Conservation (phyloP, 306 rosid genomes). For the Pachyrhizus erosus region DNA sequence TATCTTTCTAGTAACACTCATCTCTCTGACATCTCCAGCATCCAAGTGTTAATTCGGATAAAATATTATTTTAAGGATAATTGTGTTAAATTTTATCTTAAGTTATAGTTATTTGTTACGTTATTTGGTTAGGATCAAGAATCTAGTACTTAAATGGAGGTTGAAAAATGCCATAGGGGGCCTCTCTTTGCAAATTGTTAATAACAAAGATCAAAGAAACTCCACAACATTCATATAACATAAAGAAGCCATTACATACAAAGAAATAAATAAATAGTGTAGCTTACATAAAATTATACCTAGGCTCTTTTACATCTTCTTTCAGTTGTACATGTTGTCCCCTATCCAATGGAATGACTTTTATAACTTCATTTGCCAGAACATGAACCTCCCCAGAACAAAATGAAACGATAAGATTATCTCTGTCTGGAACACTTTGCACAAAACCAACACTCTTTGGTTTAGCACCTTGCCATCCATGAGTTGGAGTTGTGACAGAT, state of each 20-base stretch:
- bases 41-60: no score
- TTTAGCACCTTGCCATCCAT: conserved; percentile 94
- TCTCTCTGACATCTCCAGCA: no score
- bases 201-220: background rate
- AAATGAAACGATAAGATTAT: conserved; percentile 82
- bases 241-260: background rate
- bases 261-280: background rate
- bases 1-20: no score
- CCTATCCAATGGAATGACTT: conserved; percentile 92
- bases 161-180: no score
- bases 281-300: conserved; percentile 53
- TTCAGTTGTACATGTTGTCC: conserved; percentile 96
- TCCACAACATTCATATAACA: background rate
- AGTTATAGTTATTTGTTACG: no score
- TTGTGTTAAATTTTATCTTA: no score
- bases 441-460: conserved; percentile 94
- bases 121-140: no score
- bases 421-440: conserved; percentile 81
- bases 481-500: conserved; percentile 71
- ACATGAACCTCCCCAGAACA: conserved; percentile 95
- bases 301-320: conserved; percentile 89
- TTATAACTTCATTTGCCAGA: conserved; percentile 81
- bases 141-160: no score
- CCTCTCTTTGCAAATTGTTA: no score
- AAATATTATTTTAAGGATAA: no score